Conservation (phyloP, 2,329 filamentous ascomycete genomes). For the Botryotinia globosa region DNA sequence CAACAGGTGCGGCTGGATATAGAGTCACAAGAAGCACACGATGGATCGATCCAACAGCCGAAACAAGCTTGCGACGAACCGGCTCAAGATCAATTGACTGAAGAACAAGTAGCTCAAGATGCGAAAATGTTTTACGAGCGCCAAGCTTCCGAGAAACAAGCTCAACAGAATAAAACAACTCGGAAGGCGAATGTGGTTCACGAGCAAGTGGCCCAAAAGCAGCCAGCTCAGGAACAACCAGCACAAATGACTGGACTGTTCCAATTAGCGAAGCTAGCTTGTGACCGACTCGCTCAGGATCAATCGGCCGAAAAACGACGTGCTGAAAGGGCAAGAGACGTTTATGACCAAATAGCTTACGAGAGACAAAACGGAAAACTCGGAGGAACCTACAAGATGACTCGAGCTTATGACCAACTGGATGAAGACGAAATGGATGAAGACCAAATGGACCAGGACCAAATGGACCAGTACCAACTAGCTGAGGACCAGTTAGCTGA, state of each 20-base stretch:
- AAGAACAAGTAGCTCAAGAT: background rate
- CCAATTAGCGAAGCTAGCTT: background rate
- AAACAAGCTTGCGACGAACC: background rate
- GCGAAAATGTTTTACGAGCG: background rate
- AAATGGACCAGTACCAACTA: background rate
- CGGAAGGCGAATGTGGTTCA: background rate
- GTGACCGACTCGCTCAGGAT: background rate
- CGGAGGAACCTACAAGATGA: rapidly evolving
- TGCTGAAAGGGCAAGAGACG: background rate
- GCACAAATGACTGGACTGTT: background rate
- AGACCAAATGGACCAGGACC: no score
- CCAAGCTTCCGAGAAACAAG: no score
- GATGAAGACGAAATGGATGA: no score
- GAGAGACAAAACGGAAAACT: background rate
- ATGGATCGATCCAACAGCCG: background rate
- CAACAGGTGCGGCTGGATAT: no score
- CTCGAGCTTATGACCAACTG: background rate
- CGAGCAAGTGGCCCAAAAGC: background rate
- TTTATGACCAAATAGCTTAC: background rate
- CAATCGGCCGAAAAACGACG: background rate
- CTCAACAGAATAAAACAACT: no score
- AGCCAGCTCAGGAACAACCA: background rate
- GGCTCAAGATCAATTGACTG: background rate
- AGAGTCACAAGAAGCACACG: background rate
- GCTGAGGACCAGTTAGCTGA: background rate